Percentiles rank a stretch among this genome's conserved stretches.
Evolutionary conservation across 2,329 filamentous ascomycete species (phyloP).

Genomic region (Fusarium sp.): DNA sequence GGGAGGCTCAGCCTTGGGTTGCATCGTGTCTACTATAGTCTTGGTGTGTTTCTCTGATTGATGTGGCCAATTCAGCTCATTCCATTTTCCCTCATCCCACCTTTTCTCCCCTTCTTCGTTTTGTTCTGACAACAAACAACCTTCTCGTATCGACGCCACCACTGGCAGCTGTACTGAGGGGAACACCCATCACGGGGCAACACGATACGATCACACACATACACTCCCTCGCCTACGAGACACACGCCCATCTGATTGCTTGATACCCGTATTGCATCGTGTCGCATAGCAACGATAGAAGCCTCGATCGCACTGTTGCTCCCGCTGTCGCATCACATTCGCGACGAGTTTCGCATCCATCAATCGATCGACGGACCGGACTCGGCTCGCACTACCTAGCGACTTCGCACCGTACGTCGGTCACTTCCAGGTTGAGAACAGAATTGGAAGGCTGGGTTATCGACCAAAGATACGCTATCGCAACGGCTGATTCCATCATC

Average conservation of each 20-base stretch:
- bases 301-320: slow-evolving; percentile 28
- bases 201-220: slow-evolving; percentile 9
- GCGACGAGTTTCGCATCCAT: slow-evolving; percentile 3
- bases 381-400: slow-evolving; percentile 4
- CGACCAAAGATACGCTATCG: slow-evolving; percentile 22
- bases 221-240: not conserved
- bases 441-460: slow-evolving; percentile 16
- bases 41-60: not conserved
- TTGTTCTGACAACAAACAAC: not conserved
- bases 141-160: slow-evolving; percentile 6
- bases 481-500: slow-evolving; percentile 29
- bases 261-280: slow-evolving; percentile 11
- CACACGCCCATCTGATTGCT: slow-evolving; percentile 18
- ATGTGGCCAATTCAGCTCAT: slow-evolving; percentile 9
- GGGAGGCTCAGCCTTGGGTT: not conserved
- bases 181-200: slow-evolving; percentile 3
- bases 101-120: not conserved
- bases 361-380: not conserved
- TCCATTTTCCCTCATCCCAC: slow-evolving; percentile 5
- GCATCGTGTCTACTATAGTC: not conserved
- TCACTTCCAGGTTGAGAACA: not conserved
- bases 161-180: not conserved
- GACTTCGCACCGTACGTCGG: slow-evolving; percentile 17
- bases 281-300: slow-evolving; percentile 14
- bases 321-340: slow-evolving; percentile 20